phyloP scores from a whole-genome alignment of 441 rosid genomes.

The Erodium trifolium region DNA sequence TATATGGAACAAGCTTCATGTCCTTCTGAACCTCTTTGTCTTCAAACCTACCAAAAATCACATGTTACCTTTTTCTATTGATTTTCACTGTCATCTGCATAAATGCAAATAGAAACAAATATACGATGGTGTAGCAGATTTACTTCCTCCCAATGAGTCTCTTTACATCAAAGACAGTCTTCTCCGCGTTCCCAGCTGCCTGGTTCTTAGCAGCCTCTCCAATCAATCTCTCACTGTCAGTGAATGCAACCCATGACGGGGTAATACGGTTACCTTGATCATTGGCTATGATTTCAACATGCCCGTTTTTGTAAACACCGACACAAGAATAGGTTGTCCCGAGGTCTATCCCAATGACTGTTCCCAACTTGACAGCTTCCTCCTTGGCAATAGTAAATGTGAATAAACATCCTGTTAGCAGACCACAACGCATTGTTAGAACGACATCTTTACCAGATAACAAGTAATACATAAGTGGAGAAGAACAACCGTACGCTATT shows the following conservation, averaged over 20 bases:
- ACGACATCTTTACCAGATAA: too few relatives aligned
- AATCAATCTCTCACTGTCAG: slow-evolving; percentile 4
- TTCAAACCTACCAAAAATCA: slow-evolving; percentile 48
- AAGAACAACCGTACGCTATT: too few relatives aligned
- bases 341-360: slow-evolving; percentile 73
- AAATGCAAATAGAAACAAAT: slow-evolving; percentile 22
- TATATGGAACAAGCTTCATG: slow-evolving; percentile 81
- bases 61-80: slow-evolving; percentile 10
- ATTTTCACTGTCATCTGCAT: too few relatives aligned
- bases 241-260: slow-evolving; percentile 11
- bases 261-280: slow-evolving; percentile 99
- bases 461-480: too few relatives aligned
- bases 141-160: slow-evolving; percentile 4
- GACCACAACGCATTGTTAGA: not conserved
- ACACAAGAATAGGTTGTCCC: slow-evolving; percentile 38
- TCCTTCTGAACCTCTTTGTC: slow-evolving; percentile 95
- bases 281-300: slow-evolving; percentile 94
- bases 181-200: slow-evolving; percentile 3
- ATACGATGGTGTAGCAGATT: too few relatives aligned
- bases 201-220: slow-evolving; percentile 4
- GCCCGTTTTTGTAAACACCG: slow-evolving; percentile 96
- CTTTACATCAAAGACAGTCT: slow-evolving; percentile 6
- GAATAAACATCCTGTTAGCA: not conserved
- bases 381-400: not conserved
- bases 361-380: not conserved